Evolutionary conservation across 495 filamentous ascomycete species (phyloP).

Genomic region (Aspergillus nidulans): DNA sequence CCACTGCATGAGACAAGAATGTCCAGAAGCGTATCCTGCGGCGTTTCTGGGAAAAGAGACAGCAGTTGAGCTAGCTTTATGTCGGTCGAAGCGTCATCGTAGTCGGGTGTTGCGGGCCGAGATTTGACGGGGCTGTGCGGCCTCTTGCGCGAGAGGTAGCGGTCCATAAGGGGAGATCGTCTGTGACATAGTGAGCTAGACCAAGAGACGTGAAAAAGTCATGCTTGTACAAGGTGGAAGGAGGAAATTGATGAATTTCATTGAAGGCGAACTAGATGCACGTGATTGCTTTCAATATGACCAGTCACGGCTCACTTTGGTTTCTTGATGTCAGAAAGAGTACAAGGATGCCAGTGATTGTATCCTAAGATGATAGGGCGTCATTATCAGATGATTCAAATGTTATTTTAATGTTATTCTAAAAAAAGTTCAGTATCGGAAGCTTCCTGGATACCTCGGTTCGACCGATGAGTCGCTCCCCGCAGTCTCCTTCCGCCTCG

Average conservation of each 20-base stretch:
- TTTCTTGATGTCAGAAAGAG: not conserved
- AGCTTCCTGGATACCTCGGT: not conserved
- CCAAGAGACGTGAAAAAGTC: not conserved
- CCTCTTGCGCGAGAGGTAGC: slow-evolving; percentile 52
- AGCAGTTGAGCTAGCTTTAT: slow-evolving; percentile 78
- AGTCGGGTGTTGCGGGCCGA: not conserved
- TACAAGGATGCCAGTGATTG: not conserved
- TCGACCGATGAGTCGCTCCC: not conserved
- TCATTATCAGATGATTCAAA: not conserved
- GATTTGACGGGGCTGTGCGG: slow-evolving; percentile 24
- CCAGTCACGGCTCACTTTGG: slow-evolving; percentile 23
- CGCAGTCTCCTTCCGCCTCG: not conserved
- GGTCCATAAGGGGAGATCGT: slow-evolving; percentile 45
- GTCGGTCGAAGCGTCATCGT: slow-evolving; percentile 71
- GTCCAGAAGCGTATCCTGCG: slow-evolving; percentile 68
- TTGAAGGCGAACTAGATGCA: slow-evolving; percentile 10
- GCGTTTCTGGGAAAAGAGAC: slow-evolving; percentile 63
- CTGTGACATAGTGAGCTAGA: not conserved
- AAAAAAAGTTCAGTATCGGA: not conserved
- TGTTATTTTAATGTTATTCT: not conserved
- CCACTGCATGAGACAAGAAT: slow-evolving; percentile 72
- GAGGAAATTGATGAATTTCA: not conserved
- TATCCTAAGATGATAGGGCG: not conserved
- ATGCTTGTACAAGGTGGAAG: not conserved
- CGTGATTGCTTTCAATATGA: slow-evolving; percentile 32